Conservation (phyloP, 2,329 filamentous ascomycete genomes). For the Ophiobolus disseminans region DNA sequence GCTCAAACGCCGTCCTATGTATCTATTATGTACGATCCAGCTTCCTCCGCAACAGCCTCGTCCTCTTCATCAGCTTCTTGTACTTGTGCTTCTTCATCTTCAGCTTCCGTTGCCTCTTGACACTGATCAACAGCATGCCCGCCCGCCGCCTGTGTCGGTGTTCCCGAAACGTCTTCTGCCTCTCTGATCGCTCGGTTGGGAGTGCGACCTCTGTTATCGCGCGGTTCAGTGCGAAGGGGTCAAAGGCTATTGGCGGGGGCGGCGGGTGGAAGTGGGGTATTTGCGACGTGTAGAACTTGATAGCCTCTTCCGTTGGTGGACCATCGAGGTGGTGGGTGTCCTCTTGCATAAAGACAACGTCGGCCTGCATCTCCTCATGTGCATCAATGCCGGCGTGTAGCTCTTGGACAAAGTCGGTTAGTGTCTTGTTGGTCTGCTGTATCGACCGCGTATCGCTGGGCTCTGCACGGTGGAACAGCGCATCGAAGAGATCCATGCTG, state of each 20-base stretch:
- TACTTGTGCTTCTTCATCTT: slow-evolving; percentile 99
- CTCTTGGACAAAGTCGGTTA: slow-evolving; percentile 51
- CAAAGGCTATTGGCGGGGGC: slow-evolving; percentile 73
- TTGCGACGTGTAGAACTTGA: slow-evolving; percentile 56
- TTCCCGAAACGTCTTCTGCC: slow-evolving; percentile 33
- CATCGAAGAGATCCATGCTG: slow-evolving; percentile 74
- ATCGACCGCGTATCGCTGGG: slow-evolving; percentile 59
- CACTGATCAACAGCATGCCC: slow-evolving; percentile 82
- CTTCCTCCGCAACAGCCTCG: slow-evolving; percentile 86
- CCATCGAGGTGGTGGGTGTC: slow-evolving; percentile 44
- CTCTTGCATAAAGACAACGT: slow-evolving; percentile 47
- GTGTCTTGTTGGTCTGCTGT: slow-evolving; percentile 54
- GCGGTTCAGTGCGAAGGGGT: slow-evolving; percentile 42
- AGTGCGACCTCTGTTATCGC: slow-evolving; percentile 36
- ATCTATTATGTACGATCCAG: slow-evolving; percentile 59
- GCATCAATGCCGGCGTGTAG: slow-evolving; percentile 45
- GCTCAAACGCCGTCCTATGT: slow-evolving; percentile 20
- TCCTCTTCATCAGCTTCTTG: slow-evolving; percentile 97
- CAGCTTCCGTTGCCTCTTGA: slow-evolving; percentile 88
- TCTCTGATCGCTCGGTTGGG: slow-evolving; percentile 14
- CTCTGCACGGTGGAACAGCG: slow-evolving; percentile 73
- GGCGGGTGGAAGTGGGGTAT: slow-evolving; percentile 83
- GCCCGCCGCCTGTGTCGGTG: slow-evolving; percentile 37
- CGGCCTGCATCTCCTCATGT: slow-evolving; percentile 46
- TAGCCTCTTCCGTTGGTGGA: slow-evolving; percentile 35